Evolutionary conservation across 108 stramenopile genomes (phyloP).

Genomic region (Mediolabrus comicus): DNA sequence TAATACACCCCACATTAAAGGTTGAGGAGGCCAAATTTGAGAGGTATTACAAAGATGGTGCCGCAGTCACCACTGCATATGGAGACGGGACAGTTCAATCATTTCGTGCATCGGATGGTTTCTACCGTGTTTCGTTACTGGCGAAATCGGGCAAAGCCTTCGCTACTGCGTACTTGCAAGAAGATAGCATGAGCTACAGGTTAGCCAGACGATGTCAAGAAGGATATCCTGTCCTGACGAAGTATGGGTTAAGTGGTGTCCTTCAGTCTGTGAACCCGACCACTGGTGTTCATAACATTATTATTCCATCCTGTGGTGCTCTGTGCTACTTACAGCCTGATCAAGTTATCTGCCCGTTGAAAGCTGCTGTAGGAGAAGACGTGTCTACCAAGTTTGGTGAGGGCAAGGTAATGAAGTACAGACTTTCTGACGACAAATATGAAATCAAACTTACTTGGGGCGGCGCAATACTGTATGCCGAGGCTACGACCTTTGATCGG

Average conservation of each 20-base stretch:
- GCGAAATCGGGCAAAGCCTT: conserved; percentile 49
- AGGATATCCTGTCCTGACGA: conserved; percentile 84
- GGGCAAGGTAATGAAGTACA: conserved; percentile 71
- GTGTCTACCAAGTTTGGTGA: conserved; percentile 86
- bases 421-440: conserved; percentile 61
- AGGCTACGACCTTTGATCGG: conserved; percentile 79
- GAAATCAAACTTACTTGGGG: conserved; percentile 74
- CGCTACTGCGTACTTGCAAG: conserved; percentile 60
- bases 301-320: conserved; percentile 61
- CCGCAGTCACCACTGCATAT: conserved; percentile 80
- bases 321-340: conserved; percentile 88
- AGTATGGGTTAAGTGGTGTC: conserved; percentile 70
- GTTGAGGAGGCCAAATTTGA: conserved; percentile 27
- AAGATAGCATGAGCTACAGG: conserved; percentile 66
- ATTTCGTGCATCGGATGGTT: conserved; percentile 78
- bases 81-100: conserved; percentile 65
- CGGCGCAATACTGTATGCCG: conserved; percentile 69
- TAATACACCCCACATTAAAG: conserved; percentile 23
- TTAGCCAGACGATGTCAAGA: conserved; percentile 85
- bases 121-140: conserved; percentile 67
- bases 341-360: conserved; percentile 71
- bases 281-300: conserved; percentile 89
- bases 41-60: conserved; percentile 79
- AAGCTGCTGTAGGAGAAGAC: conserved; percentile 86
- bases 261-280: conserved; percentile 86